Evolutionary conservation across 768 basidiomycete genomes (phyloP), one percentile per base, ranked within the genome.

Genomic region (Podaxis pistillaris): DNA sequence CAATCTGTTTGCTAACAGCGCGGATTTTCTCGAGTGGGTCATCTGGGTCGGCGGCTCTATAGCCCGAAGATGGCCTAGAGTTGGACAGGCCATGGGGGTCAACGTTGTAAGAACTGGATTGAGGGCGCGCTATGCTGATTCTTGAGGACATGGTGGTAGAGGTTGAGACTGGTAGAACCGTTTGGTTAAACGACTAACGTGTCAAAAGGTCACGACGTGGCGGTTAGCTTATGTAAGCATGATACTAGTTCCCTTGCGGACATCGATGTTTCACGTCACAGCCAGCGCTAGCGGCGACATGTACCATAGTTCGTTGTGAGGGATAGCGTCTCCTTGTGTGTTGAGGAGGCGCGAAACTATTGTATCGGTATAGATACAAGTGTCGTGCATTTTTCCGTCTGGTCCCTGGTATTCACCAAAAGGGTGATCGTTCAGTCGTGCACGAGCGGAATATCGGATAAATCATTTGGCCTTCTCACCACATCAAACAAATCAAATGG

Each of bases 31-130:
- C 91, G 63, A 93, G 68, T 0, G 91, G 93, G 78, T 90, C 88
- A 70, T 93, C 88, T 1, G 90, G 88, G 78, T 92, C 83, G 33
- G 90, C 90, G 1, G 91, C 83, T 61, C 90, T 85, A 80, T 90
- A 93, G 47, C 91, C 90, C 2, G 81, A 76, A 6, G 90, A 86
- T 0, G 83, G 80, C 56, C 85, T 83, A 12, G 89, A 82, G 75
- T 91, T 93, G 57, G 86, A 84, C 58, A 93, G 86, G 26, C 90
- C 91, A 72, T 93, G 89, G 2, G 91, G 91, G 78, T 93, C 91
- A 13, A 83, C 73, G 63, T 79, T 86, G 77, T 82, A 91, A 62
- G 75, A 79, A 68, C 80, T 72, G 33, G 82, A 67, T 69, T 83
- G 82, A 37, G 91, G 91, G 69, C 91, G 91, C 66, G 84, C 87